These are phyloP conservation scores for Sechiopsis laciniata DNA, from an alignment of 306 rosid genomes.

Conservation along the genomic window DNA sequence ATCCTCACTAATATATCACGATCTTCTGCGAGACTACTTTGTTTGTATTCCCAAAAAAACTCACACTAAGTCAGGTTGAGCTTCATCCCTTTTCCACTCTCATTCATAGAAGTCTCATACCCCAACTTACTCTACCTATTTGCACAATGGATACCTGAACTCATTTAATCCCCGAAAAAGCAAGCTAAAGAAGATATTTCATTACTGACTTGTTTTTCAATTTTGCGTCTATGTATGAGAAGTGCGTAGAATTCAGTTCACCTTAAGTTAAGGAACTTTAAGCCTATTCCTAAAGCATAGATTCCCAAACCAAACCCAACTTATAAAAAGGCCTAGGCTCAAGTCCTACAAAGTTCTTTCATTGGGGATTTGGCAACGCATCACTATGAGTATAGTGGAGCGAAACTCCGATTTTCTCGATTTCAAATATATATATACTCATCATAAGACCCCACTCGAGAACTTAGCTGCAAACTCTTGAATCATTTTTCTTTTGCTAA, in stretches of 20 bases:
- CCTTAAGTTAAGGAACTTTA: not conserved
- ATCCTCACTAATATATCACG: too few species aligned
- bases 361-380: not conserved
- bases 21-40: too few species aligned
- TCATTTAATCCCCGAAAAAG: not conserved
- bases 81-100: not conserved
- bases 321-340: not conserved
- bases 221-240: not conserved
- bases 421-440: not conserved
- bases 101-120: not conserved
- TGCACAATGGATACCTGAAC: not conserved
- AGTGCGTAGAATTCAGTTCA: not conserved
- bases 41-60: not conserved
- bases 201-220: not conserved
- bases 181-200: not conserved
- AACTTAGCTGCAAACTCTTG: not conserved
- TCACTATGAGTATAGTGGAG: not conserved
- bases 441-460: not conserved
- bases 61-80: not conserved
- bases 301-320: not conserved
- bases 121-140: slow-evolving; percentile 2
- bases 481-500: not conserved
- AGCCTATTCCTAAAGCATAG: not conserved
- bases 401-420: too few species aligned
- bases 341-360: not conserved